phyloP scores from a whole-genome alignment of 1,139 yeast species.

The Geotrichum klebahnii region DNA sequence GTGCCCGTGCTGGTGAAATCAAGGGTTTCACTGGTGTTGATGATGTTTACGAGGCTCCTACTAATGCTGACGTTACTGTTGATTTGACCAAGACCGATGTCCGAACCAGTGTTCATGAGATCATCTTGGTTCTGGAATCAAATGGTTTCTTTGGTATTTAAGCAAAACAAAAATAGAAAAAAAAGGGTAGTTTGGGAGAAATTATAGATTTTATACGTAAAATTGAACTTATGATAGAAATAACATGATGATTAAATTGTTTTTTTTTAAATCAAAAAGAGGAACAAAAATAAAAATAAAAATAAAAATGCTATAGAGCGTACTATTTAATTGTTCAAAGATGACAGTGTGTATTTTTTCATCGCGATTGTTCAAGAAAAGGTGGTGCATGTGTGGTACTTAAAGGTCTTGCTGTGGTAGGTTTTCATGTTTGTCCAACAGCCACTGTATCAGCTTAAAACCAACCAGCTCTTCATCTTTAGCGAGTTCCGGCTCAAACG shows the following conservation, averaged over 20 bases:
- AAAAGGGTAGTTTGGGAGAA: not conserved
- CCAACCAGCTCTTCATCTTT: constrained; percentile 6
- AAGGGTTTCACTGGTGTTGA: constrained; percentile 48
- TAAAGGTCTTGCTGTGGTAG: too few relatives aligned
- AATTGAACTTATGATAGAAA: constrained; percentile 2
- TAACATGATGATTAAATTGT: too few relatives aligned
- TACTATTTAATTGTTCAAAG: too few relatives aligned
- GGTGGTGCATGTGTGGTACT: too few relatives aligned
- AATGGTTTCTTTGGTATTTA: constrained; percentile 66
- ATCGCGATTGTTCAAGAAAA: too few relatives aligned
- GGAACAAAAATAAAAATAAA: not conserved
- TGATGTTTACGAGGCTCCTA: constrained; percentile 48
- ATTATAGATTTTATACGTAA: not conserved
- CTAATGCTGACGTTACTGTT: constrained; percentile 51
- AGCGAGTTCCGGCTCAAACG: constrained; percentile 1
- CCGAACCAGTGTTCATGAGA: constrained; percentile 63
- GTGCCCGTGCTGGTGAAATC: constrained; percentile 46
- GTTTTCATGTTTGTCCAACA: constrained; percentile 3
- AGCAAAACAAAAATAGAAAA: too few relatives aligned
- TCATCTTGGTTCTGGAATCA: constrained; percentile 65
- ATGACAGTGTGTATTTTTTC: too few relatives aligned
- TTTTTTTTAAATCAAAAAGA: not conserved
- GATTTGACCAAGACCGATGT: constrained; percentile 50
- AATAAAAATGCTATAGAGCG: not conserved
- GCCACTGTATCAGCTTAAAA: constrained; percentile 6